phyloP scores from a whole-genome alignment of 306 rosid species.

The Lablab purpureus region DNA sequence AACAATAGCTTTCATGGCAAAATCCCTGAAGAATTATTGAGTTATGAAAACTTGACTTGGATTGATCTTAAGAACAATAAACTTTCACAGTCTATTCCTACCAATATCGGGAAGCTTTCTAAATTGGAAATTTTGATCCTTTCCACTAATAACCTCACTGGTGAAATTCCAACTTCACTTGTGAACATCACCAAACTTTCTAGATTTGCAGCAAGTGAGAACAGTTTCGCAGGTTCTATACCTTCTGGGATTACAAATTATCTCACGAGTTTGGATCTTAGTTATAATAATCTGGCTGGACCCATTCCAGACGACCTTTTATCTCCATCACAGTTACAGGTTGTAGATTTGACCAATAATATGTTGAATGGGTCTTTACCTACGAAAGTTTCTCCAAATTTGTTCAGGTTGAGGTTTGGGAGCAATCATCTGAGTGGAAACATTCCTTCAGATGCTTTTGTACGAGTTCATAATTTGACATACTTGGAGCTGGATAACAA shows the following conservation, averaged over 20 bases:
- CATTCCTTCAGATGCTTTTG: constrained; percentile 49
- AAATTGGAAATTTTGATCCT: constrained; percentile 69
- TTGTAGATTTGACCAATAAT: constrained; percentile 74
- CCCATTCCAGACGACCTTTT: constrained; percentile 63
- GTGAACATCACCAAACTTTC: constrained; percentile 49
- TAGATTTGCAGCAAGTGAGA: constrained; percentile 76
- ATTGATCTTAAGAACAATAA: constrained; percentile 56
- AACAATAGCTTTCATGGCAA: constrained; percentile 38
- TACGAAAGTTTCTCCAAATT: constrained; percentile 45
- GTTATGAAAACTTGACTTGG: constrained; percentile 52
- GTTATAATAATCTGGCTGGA: constrained; percentile 56
- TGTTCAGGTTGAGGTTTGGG: constrained; percentile 81
- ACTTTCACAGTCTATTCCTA: constrained; percentile 56
- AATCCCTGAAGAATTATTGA: constrained; percentile 59
- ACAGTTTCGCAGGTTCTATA: constrained; percentile 54
- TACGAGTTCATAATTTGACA: constrained; percentile 29
- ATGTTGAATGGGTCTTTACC: constrained; percentile 59
- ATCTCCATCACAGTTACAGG: constrained; percentile 49
- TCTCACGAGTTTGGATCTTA: constrained; percentile 70
- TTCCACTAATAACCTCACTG: constrained; percentile 58
- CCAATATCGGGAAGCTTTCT: constrained; percentile 57
- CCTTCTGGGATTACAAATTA: constrained; percentile 60
- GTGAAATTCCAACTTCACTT: constrained; percentile 61
- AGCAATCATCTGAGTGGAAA: constrained; percentile 53
- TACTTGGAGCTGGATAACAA: constrained; percentile 79